phyloP scores from a whole-genome alignment of 1,284 basidiomycete genomes.

The Coniferiporia sulphurascens region DNA sequence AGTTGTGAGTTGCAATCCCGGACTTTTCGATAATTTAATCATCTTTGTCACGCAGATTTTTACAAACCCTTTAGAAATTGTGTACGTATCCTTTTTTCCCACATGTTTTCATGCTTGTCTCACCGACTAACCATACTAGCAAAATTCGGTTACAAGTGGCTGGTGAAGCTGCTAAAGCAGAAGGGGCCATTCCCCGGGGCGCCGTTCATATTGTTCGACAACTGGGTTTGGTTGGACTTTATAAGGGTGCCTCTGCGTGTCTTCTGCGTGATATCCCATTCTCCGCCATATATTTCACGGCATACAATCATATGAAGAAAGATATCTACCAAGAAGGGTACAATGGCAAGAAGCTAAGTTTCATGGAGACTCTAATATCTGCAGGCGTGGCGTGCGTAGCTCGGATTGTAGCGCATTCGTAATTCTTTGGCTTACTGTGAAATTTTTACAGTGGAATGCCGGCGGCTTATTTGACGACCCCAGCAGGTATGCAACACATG shows the following conservation, averaged over 20 bases:
- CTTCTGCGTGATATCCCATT: conserved; percentile 93
- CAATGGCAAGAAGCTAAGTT: conserved; percentile 89
- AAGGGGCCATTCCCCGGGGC: conserved; percentile 74
- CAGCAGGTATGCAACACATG: conserved; percentile 53
- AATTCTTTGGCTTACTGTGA: conserved; percentile 16
- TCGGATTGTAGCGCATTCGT: conserved; percentile 22
- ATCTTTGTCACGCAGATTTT: conserved; percentile 57
- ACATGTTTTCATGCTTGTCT: neutral
- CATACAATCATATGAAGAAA: conserved; percentile 83
- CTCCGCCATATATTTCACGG: conserved; percentile 78
- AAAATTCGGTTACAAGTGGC: conserved; percentile 98
- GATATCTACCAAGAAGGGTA: conserved; percentile 96
- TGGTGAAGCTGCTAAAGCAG: conserved; percentile 87
- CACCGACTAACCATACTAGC: conserved; percentile 36
- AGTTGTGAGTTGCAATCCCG: conserved; percentile 51
- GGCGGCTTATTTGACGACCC: conserved; percentile 83
- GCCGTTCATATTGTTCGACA: conserved; percentile 92
- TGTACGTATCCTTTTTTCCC: conserved; percentile 44
- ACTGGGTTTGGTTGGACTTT: conserved; percentile 88
- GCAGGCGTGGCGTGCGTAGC: conserved; percentile 69
- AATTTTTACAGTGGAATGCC: conserved; percentile 78
- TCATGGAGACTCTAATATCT: conserved; percentile 83
- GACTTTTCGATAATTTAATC: conserved; percentile 19
- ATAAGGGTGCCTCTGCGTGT: conserved; percentile 88
- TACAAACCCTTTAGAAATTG: conserved; percentile 93